A percentile compares a stretch with the other conserved stretches of the same genome.
Evolutionary conservation across 2,329 filamentous ascomycete species (phyloP).

Genomic region (Lizonia empirigonia): DNA sequence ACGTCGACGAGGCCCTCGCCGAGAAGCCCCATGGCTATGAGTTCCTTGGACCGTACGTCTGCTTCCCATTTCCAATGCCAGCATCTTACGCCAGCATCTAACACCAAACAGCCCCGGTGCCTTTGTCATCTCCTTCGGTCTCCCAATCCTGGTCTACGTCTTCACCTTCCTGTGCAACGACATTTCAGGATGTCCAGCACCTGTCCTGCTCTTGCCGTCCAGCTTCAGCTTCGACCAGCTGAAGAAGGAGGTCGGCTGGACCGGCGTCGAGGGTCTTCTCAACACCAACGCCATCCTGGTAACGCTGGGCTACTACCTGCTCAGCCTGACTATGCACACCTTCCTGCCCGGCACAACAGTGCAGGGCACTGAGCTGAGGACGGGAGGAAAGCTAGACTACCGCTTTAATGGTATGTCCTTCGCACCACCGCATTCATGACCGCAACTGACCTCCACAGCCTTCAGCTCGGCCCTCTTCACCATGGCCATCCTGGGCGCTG

Average conservation of each 20-base stretch:
- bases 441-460: constrained; percentile 57
- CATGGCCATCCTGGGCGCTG: constrained; percentile 71
- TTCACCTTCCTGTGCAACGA: constrained; percentile 92
- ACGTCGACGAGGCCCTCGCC: constrained; percentile 22
- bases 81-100: constrained; percentile 10
- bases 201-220: constrained; percentile 75
- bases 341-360: constrained; percentile 75
- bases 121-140: constrained; percentile 75
- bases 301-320: constrained; percentile 75
- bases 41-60: constrained; percentile 49
- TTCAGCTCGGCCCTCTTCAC: constrained; percentile 77
- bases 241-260: constrained; percentile 84
- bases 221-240: constrained; percentile 73
- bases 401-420: constrained; percentile 65
- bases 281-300: constrained; percentile 73
- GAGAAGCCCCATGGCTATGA: constrained; percentile 48
- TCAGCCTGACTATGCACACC: constrained; percentile 75
- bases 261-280: constrained; percentile 72
- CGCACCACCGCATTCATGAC: neutral
- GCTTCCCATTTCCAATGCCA: neutral
- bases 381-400: constrained; percentile 78
- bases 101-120: constrained; percentile 68
- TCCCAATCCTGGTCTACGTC: constrained; percentile 78
- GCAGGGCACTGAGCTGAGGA: constrained; percentile 72
- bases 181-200: constrained; percentile 85